A percentile compares a stretch with the other conserved stretches of the same genome.
These are phyloP conservation scores for Boletus bicolor DNA, from an alignment of 768 basidiomycete genomes.

Conservation along the genomic window DNA sequence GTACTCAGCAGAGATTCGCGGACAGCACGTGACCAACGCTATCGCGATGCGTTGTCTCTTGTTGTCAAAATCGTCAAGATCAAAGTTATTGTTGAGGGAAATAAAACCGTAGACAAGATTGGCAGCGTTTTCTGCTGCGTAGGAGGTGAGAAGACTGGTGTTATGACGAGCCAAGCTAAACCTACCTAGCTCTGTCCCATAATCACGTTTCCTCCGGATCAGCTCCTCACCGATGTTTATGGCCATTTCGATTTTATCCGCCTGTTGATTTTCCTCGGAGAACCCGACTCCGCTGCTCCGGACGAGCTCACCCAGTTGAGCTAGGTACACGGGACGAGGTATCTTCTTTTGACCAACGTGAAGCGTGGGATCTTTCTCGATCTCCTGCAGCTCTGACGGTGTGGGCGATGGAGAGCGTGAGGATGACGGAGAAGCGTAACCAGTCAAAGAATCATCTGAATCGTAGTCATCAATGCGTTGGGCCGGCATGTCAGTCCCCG, in stretches of 20 bases:
- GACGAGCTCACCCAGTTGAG: conserved; percentile 78
- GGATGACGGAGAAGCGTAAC: conserved; percentile 65
- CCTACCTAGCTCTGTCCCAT: conserved; percentile 84
- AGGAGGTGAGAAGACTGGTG: not conserved
- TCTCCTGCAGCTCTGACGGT: conserved; percentile 74
- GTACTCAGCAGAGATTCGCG: conserved; percentile 76
- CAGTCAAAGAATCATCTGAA: conserved; percentile 79
- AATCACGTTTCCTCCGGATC: conserved; percentile 77
- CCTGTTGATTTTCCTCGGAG: conserved; percentile 60
- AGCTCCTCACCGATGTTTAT: conserved; percentile 77
- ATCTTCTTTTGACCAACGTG: conserved; percentile 67
- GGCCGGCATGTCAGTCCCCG: conserved; percentile 2
- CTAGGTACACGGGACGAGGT: conserved; percentile 84
- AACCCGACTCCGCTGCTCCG: conserved; percentile 50
- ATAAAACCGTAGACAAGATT: conserved; percentile 73
- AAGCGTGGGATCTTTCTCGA: conserved; percentile 82
- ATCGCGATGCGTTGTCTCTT: conserved; percentile 74
- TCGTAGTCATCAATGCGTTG: conserved; percentile 45
- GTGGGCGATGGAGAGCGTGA: conserved; percentile 81
- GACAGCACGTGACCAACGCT: conserved; percentile 79
- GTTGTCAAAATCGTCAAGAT: conserved; percentile 73
- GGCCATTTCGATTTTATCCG: conserved; percentile 77
- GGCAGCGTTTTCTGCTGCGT: conserved; percentile 83
- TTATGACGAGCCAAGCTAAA: not conserved
- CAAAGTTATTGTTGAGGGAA: conserved; percentile 77